Base-by-base conservation (phyloP, 2,329 filamentous ascomycete genomes). In the Alternaria novae-zelandiae region DNA sequence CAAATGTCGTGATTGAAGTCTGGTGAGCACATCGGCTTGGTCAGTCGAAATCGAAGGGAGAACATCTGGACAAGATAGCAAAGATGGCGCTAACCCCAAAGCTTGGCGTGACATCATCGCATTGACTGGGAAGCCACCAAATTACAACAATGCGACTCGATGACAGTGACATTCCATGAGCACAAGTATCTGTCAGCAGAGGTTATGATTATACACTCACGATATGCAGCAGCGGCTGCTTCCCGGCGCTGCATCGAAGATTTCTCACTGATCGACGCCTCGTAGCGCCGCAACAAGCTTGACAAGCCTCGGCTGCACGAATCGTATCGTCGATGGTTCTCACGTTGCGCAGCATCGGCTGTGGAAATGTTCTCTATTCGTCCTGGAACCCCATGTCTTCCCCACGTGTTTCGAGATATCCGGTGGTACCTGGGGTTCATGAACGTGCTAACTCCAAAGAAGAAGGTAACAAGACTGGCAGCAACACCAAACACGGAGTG, bases 381-480 rank as follows among this genome's bases (percentile, higher is more conserved):
- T 21, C 43, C 20, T 30, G 20, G 26, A 17, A 28, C 13, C 30
- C n/a, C 25, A 17, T 20, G 23, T 30, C 32, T 47, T 23, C 43
- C 46, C 45, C 57, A 63, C 57, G 56, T 60, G 61, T 63, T 50
- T 54, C 26, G 21, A 49, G 9, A n/a, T 54, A 41, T n/a, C 32
- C 36, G 46, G 36, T 32, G 55, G 54, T 53, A 25, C 53, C 58
- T 54, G 60, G 49, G 45, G 53, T 47, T 46, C 36, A 41, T 41
- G 8, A 41, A 41, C 8, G 36, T 21, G 51, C 67, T 72, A 72
- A 72, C 66, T 63, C 36, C 62, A 32, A 71, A 68, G 15, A 54
- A 71, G 70, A 69, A 73, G 70, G 70, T 73, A 41, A 41, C 69
- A 68, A 64, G 65, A 56, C 59, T 36, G 45, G 13, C 51, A 26